Percentiles rank a stretch among this genome's conserved stretches.
Evolutionary conservation across 1,284 basidiomycete genomes (phyloP).

Genomic region (Vanrija sp.): DNA sequence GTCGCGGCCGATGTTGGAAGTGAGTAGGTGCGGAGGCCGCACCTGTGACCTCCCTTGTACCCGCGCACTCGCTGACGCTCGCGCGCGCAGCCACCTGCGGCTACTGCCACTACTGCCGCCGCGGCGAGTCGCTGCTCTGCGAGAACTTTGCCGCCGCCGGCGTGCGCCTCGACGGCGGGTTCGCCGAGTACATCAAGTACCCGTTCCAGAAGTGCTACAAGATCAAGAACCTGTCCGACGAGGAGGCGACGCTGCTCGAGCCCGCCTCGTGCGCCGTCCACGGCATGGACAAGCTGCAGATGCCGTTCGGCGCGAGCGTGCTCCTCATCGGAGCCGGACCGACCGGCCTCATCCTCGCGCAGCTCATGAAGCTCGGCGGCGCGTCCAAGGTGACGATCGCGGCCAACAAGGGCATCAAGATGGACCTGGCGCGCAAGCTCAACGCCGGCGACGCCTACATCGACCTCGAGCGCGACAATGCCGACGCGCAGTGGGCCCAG

Average conservation of each 20-base stretch:
- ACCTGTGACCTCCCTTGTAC: background rate
- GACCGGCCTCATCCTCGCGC: slow-evolving; percentile 75
- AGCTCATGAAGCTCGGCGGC: slow-evolving; percentile 77
- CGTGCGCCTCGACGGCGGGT: slow-evolving; percentile 73
- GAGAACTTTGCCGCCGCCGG: slow-evolving; percentile 73
- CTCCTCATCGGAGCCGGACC: slow-evolving; percentile 64
- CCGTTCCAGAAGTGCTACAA: slow-evolving; percentile 69
- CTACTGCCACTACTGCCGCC: slow-evolving; percentile 75
- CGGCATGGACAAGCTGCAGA: slow-evolving; percentile 75
- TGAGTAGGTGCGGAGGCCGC: no score
- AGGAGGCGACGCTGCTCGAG: slow-evolving; percentile 81
- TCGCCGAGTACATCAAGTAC: slow-evolving; percentile 76
- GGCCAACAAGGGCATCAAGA: slow-evolving; percentile 82
- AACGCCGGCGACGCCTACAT: slow-evolving; percentile 75
- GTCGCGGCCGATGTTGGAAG: slow-evolving; percentile 67
- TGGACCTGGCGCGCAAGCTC: slow-evolving; percentile 69
- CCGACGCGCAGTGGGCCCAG: slow-evolving; percentile 72
- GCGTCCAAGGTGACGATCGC: slow-evolving; percentile 69
- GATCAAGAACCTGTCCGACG: slow-evolving; percentile 77
- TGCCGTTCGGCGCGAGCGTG: slow-evolving; percentile 70
- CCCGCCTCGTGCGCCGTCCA: slow-evolving; percentile 84
- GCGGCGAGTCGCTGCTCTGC: slow-evolving; percentile 67
- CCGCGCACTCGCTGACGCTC: background rate
- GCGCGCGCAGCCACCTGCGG: slow-evolving; percentile 53
- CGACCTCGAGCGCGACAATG: slow-evolving; percentile 69